Percentiles rank a stretch among this genome's conserved stretches.
Evolutionary conservation across 345 rosid genomes (phyloP).

Genomic region (Clausena lansium): DNA sequence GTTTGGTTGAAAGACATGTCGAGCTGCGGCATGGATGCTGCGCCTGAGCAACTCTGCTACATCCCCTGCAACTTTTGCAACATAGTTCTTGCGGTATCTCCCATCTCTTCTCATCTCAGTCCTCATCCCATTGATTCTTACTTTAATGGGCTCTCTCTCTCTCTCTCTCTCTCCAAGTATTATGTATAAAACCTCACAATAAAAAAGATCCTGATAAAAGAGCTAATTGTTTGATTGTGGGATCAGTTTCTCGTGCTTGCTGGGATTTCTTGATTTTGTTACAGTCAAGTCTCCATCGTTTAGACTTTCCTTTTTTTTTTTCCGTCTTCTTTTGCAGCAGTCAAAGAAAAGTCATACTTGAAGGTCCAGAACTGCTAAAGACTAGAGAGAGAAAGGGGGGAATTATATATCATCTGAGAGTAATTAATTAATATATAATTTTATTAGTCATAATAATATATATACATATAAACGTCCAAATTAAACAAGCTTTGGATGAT

Average conservation of each 20-base stretch:
- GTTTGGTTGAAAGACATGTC: slow-evolving; percentile 34
- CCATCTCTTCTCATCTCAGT: slow-evolving; percentile 25
- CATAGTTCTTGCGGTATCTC: slow-evolving; percentile 90
- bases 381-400: slow-evolving; percentile 10
- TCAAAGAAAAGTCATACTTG: slow-evolving; percentile 39
- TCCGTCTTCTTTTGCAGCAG: slow-evolving; percentile 47
- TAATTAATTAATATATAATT: no score
- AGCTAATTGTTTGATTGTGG: slow-evolving; percentile 19
- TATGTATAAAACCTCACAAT: slow-evolving; percentile 9
- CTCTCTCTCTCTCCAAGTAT: no score
- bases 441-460: no score
- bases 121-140: slow-evolving; percentile 8
- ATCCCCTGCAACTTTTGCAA: slow-evolving; percentile 99
- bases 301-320: slow-evolving; percentile 22
- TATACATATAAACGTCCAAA: no score
- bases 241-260: slow-evolving; percentile 24
- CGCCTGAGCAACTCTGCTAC: slow-evolving; percentile 90
- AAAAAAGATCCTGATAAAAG: slow-evolving; percentile 35
- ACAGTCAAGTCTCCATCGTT: slow-evolving; percentile 56
- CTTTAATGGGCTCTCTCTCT: no score
- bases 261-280: slow-evolving; percentile 29
- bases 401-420: no score
- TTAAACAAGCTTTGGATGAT: slow-evolving; percentile 23
- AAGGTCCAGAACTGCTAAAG: slow-evolving; percentile 22
- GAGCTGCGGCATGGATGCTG: slow-evolving; percentile 33